Evolutionary conservation across 1,139 yeast genomes (phyloP).

Genomic region (Yamadazyma blattariae): DNA sequence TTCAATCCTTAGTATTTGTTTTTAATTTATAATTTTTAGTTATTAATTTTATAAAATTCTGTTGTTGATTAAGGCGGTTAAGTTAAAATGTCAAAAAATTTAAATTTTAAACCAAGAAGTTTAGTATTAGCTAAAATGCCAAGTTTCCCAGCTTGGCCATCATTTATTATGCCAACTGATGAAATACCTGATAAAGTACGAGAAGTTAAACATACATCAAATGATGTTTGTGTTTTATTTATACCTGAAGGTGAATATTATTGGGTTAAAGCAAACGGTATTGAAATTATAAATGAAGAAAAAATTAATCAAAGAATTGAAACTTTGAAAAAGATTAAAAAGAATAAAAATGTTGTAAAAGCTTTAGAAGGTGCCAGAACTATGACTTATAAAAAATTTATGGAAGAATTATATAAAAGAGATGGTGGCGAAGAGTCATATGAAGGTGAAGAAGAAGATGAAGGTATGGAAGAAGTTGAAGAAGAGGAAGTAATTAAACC

Average conservation of each 20-base stretch:
- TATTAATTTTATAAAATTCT: too few relatives aligned
- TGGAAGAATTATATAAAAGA: constrained; percentile 25
- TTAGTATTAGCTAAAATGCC: constrained; percentile 48
- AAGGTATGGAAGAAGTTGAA: constrained; percentile 16
- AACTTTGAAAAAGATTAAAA: constrained; percentile 19
- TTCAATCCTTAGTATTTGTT: too few relatives aligned
- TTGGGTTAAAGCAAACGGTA: constrained; percentile 43
- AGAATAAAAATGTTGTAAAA: constrained; percentile 34
- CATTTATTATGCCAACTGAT: constrained; percentile 43
- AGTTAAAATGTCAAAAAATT: constrained; percentile 1
- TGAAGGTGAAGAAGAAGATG: constrained; percentile 25
- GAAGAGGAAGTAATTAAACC: constrained; percentile 14
- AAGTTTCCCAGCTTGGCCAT: constrained; percentile 51
- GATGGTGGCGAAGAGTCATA: constrained; percentile 26
- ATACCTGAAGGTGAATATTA: constrained; percentile 49
- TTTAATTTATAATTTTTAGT: too few relatives aligned
- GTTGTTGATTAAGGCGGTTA: too few relatives aligned
- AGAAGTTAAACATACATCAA: constrained; percentile 35
- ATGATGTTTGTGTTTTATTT: constrained; percentile 42
- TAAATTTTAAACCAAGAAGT: constrained; percentile 27
- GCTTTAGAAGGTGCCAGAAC: constrained; percentile 42
- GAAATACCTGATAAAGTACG: constrained; percentile 35
- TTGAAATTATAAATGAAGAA: constrained; percentile 30
- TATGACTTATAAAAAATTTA: constrained; percentile 37
- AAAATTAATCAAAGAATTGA: constrained; percentile 22